Evolutionary conservation across 148 eudicot genomes (phyloP).

Genomic region (Beta vulgaris): DNA sequence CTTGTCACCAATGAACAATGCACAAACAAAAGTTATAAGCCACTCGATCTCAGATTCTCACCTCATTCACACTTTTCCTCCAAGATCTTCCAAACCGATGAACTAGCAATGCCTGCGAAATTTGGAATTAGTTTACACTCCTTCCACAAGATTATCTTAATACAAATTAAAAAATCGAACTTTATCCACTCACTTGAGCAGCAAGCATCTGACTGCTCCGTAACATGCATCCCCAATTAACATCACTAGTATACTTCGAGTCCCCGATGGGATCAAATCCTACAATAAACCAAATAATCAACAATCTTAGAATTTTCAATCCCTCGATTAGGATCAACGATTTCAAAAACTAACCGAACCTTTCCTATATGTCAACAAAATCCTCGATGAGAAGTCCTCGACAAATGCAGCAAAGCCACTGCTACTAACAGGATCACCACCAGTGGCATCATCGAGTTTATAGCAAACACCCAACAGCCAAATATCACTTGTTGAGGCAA

Average conservation of each 20-base stretch:
- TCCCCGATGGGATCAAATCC: slow-evolving; percentile 86
- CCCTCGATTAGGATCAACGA: neutral
- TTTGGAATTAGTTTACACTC: neutral
- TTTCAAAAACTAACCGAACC: slow-evolving; percentile 37
- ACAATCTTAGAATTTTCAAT: neutral
- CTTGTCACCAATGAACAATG: neutral
- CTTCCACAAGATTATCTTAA: neutral
- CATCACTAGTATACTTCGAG: slow-evolving; percentile 88
- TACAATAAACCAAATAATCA: slow-evolving; percentile 23
- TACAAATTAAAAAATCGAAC: neutral
- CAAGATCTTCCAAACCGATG: slow-evolving; percentile 84
- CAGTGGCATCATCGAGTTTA: slow-evolving; percentile 52
- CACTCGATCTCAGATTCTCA: slow-evolving; percentile 48
- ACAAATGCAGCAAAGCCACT: slow-evolving; percentile 70
- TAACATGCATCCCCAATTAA: slow-evolving; percentile 96
- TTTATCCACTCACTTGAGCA: slow-evolving; percentile 59
- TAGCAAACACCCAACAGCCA: slow-evolving; percentile 92
- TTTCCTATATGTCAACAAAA: slow-evolving; percentile 87
- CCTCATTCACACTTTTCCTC: slow-evolving; percentile 73
- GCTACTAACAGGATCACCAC: slow-evolving; percentile 51
- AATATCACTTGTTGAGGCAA: slow-evolving; percentile 67
- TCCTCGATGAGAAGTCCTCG: slow-evolving; percentile 88
- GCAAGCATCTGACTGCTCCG: slow-evolving; percentile 99
- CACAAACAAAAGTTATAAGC: neutral
- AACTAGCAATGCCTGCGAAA: slow-evolving; percentile 64